Evolutionary conservation across 345 rosid species (phyloP).

Genomic region (Hypericum androsaemum): DNA sequence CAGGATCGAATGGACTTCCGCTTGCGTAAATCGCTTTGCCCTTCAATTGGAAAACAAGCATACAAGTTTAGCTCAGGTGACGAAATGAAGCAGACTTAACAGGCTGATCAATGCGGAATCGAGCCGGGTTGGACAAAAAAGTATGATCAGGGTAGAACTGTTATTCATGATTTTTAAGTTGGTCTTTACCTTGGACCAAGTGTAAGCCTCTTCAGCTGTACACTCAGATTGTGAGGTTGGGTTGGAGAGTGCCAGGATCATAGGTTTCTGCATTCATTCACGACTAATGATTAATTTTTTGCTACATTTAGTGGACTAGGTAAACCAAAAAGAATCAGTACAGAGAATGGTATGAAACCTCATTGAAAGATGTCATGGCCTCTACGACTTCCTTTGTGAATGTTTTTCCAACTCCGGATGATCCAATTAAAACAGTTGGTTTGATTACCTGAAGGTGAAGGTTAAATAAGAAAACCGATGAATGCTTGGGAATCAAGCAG

Average conservation of each 20-base stretch:
- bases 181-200: conserved; percentile 1
- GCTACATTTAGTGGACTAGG: not conserved
- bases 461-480: not conserved
- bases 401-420: conserved; percentile 2
- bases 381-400: conserved; percentile 6
- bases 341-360: not conserved
- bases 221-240: conserved; percentile 9
- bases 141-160: no score
- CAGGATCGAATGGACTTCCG: conserved; percentile 93
- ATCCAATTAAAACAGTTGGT: conserved; percentile 2
- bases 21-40: conserved; percentile 90
- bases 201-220: conserved; percentile 7
- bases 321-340: not conserved
- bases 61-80: no score
- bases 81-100: no score
- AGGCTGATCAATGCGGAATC: no score
- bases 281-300: not conserved
- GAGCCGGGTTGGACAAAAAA: no score
- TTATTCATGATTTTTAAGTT: not conserved
- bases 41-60: conserved; percentile 24
- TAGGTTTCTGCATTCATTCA: not conserved
- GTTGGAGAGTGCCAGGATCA: conserved; percentile 7
- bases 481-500: not conserved
- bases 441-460: not conserved
- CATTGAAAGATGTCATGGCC: conserved; percentile 7